Evolutionary conservation across 2,329 filamentous ascomycete genomes (phyloP).

Genomic region (Metarhizium brunneum): DNA sequence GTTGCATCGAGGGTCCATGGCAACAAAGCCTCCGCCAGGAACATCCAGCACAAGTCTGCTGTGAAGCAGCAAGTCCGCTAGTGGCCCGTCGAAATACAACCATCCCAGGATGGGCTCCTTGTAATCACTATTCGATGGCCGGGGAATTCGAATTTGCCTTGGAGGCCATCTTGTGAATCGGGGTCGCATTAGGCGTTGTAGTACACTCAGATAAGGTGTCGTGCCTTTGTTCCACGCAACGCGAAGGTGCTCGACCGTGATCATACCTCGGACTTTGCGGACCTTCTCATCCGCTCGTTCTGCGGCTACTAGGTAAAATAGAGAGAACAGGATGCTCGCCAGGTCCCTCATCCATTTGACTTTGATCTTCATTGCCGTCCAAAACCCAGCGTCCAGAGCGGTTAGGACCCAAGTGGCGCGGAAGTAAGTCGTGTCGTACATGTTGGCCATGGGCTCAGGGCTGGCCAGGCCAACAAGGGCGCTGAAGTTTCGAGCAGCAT

Average conservation of each 20-base stretch:
- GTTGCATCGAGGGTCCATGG: slow-evolving; percentile 90
- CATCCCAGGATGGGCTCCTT: slow-evolving; percentile 74
- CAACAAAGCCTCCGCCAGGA: slow-evolving; percentile 89
- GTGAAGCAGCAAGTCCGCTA: slow-evolving; percentile 67
- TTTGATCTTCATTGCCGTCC: slow-evolving; percentile 92
- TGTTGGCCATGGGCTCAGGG: slow-evolving; percentile 86
- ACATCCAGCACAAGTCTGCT: slow-evolving; percentile 78
- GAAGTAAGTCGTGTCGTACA: slow-evolving; percentile 89
- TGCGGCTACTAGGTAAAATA: slow-evolving; percentile 87
- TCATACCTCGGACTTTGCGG: slow-evolving; percentile 71
- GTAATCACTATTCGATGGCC: slow-evolving; percentile 73
- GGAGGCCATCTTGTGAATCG: slow-evolving; percentile 74
- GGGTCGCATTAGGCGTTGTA: slow-evolving; percentile 66
- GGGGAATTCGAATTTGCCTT: slow-evolving; percentile 71
- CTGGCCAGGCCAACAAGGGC: slow-evolving; percentile 85
- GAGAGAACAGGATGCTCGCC: slow-evolving; percentile 71
- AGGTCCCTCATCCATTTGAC: slow-evolving; percentile 72
- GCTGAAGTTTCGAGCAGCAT: slow-evolving; percentile 85
- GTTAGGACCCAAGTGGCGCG: slow-evolving; percentile 95
- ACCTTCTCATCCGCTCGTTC: slow-evolving; percentile 97
- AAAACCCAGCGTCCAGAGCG: slow-evolving; percentile 90
- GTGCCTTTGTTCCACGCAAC: slow-evolving; percentile 94
- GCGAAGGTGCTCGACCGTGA: slow-evolving; percentile 85
- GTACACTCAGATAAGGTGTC: slow-evolving; percentile 70
- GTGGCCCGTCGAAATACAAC: slow-evolving; percentile 88